Evolutionary conservation across 177 flowering plant genomes (phyloP), one percentile per base, ranked within the genome.

Genomic region (Vitis hybrid): DNA sequence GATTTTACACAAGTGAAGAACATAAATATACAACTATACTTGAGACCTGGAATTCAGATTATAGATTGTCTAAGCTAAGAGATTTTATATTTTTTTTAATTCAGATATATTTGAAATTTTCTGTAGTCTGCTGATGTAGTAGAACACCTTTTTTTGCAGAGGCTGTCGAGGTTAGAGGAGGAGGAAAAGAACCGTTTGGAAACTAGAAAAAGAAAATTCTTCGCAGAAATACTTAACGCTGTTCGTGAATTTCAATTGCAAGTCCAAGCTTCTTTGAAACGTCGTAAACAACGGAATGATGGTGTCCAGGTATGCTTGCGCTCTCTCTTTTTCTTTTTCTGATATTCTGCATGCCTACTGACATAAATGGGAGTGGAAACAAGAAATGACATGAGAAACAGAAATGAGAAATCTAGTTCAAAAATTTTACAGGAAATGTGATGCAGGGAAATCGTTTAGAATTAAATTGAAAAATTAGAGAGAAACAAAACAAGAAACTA

Each of bases 231-330:
- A 69, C 87, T 94, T 60, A 89, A 96, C 81, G 81, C 91, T 20
- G 87, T 87, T 31, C 92, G 99, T 75, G 99, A 96, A 53, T 85
- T 88, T 66, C 95, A 92, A 74, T 80, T 92, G 70, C 97, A 90
- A 84, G 86, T 80, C 65, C 95, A 90, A 79, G 95, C 98, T 76
- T 62, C 89, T 65, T 65, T 85, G 80, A 93, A 89, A 79, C 92
- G 97, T 51, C 79, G 95, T 60, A 96, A 92, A 77, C 97, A 88
- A 72, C 84, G 97, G 83, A 96, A 94, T 79, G 99, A 96, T 79
- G 90, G 91, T 49, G 79, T 96, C 67, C 95, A 86, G 92, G 99
- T 75, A 76, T 74, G 79, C 33, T 60, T 7, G 64, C 55, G 64
- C 61, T 49, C 15, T 64, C 51, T 59, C 7, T 6, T 69, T 18